A percentile compares a stretch with the other conserved stretches of the same genome.
These are phyloP conservation scores for Hirschfeldia incana DNA, from an alignment of 345 rosid genomes.

Conservation along the genomic window DNA sequence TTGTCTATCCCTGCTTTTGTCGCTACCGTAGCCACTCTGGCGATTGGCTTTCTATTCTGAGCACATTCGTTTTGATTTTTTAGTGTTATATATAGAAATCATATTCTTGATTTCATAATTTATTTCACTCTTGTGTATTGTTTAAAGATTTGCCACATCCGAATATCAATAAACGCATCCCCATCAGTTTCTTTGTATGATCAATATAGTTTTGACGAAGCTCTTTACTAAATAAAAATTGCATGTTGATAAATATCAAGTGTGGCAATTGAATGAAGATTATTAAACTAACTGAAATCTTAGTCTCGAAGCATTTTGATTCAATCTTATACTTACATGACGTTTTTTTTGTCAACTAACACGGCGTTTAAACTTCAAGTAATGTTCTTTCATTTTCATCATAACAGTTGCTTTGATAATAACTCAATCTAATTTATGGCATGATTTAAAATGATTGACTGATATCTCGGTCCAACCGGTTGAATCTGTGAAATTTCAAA, in stretches of 20 bases:
- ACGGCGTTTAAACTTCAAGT: neutral
- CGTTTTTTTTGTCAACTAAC: too few species aligned
- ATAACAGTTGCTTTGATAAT: neutral
- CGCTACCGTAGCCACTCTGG: constrained; percentile 18
- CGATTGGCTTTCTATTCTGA: constrained; percentile 32
- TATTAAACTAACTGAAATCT: neutral
- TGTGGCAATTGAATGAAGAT: neutral
- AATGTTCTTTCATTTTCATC: neutral
- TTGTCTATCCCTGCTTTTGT: constrained; percentile 18
- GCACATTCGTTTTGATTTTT: neutral
- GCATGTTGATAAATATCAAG: neutral
- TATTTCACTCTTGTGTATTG: neutral
- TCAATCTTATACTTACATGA: neutral
- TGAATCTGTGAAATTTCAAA: neutral
- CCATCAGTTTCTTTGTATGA: neutral
- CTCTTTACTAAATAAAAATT: neutral
- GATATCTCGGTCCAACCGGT: neutral
- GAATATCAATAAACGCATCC: constrained; percentile 1
- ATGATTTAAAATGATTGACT: neutral
- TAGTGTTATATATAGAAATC: neutral
- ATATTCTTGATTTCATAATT: neutral
- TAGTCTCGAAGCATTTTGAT: neutral
- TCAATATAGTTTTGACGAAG: neutral
- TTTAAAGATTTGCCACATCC: neutral
- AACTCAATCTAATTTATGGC: neutral